A percentile compares a stretch with the other conserved stretches of the same genome.
These are phyloP conservation scores for Castanea sativa DNA, from an alignment of 306 rosid species.

Conservation along the genomic window DNA sequence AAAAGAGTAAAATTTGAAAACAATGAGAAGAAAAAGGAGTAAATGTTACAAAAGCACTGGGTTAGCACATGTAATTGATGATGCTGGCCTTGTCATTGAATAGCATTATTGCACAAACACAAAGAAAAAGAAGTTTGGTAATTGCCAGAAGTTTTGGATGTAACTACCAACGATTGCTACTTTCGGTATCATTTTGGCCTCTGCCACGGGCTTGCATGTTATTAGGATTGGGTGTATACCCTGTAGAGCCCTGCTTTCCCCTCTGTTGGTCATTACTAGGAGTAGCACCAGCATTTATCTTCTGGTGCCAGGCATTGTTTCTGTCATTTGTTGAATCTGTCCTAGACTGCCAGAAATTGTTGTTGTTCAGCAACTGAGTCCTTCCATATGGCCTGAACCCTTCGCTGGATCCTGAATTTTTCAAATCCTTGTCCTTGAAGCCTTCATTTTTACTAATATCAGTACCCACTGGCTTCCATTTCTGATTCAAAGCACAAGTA, in stretches of 20 bases:
- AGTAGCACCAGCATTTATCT: neutral
- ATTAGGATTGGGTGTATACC: neutral
- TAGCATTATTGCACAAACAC: neutral
- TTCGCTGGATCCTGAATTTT: slow-evolving; percentile 1
- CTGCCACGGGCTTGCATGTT: neutral
- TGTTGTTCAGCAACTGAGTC: neutral
- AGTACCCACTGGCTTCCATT: no score
- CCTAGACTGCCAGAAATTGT: slow-evolving; percentile 8
- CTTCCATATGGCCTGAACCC: neutral
- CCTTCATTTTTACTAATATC: no score
- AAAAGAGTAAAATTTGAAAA: no score
- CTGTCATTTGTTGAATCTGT: neutral
- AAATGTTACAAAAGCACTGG: no score
- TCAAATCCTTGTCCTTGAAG: neutral
- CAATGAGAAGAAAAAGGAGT: no score
- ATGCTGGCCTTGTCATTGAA: neutral
- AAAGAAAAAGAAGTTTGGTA: neutral
- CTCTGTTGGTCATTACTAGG: neutral
- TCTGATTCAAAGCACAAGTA: no score
- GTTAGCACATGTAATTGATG: neutral
- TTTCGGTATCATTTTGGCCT: neutral
- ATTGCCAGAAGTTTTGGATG: neutral
- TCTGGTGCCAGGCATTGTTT: neutral
- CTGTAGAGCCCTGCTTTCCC: neutral
- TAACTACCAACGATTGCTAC: neutral